phyloP scores from a whole-genome alignment of 257 asterid genomes.

The Rehmannia glutinosa region DNA sequence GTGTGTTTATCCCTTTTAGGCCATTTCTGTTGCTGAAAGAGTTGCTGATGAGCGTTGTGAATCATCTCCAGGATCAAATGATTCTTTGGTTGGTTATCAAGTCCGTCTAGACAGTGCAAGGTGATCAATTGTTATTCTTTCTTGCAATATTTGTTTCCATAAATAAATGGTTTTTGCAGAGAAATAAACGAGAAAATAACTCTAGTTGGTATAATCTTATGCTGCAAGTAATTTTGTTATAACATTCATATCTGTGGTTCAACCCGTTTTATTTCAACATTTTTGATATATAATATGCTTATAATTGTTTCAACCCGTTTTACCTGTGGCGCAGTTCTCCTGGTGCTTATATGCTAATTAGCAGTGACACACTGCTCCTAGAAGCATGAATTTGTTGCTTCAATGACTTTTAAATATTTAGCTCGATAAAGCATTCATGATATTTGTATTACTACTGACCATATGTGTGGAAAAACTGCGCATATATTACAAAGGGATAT shows the following conservation, averaged over 20 bases:
- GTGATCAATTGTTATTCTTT: slow-evolving; percentile 35
- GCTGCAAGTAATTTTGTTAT: neutral
- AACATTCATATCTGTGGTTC: slow-evolving; percentile 9
- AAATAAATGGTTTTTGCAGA: neutral
- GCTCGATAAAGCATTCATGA: neutral
- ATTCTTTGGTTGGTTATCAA: slow-evolving; percentile 95
- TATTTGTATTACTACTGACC: neutral
- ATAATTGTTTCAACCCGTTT: neutral
- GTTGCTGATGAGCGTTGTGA: slow-evolving; percentile 97
- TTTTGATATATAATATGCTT: neutral
- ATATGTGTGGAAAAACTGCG: neutral
- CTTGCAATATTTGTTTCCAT: slow-evolving; percentile 14
- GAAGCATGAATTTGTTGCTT: neutral
- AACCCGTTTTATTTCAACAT: slow-evolving; percentile 1
- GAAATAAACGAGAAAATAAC: slow-evolving; percentile 9
- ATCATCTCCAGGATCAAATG: slow-evolving; percentile 83
- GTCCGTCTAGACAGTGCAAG: slow-evolving; percentile 98
- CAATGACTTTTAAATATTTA: neutral
- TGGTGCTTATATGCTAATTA: neutral
- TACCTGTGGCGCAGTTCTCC: neutral
- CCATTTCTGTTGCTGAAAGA: slow-evolving; percentile 94
- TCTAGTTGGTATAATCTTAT: slow-evolving; percentile 13
- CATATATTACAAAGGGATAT: neutral
- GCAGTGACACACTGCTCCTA: neutral
- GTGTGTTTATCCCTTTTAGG: slow-evolving; percentile 39